Evolutionary conservation across 768 basidiomycete species (phyloP), one percentile per base, ranked within the genome.

Genomic region (Tricholoma terreum): DNA sequence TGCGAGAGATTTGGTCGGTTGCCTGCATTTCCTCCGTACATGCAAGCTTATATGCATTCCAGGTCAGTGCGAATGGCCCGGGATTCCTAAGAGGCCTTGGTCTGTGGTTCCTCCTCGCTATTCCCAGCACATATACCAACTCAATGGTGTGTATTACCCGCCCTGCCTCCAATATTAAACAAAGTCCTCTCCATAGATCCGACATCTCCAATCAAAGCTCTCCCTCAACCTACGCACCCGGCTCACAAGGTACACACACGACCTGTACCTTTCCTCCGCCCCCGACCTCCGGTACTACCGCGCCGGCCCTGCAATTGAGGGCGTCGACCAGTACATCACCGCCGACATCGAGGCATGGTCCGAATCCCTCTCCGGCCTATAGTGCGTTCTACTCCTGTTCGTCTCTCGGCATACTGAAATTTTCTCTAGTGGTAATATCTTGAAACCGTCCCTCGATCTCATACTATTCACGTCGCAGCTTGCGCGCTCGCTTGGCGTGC

Each of bases 81-180:
- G 94, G 92, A 0, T 98, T 98, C 68, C 62, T 92, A 15, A 81
- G 76, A 53, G 95, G 94, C 1, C 73, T 98, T 1, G 88, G 77
- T 0, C 76, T 92, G 54, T 98, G 96, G 96, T 97, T 95, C 66
- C 75, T 85, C 9, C 79, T 98, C 9, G 93, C 94, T 1, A 80
- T 98, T 22, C 96, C 96, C 0, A 93, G 91, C 67, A 94, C 93
- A 19, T 94, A 94, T 68, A 98, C 96, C 0, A 98, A 98, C 67
- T 87, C 92, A 1, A 94, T 98, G 92, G 92, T 91, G 31, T 8
- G 61, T 19, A 12, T 55, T 6, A 27, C 38, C 3, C 35, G 4
- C 12, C n/a, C 3, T 24, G 9, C 15, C n/a, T 30, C 15, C 4
- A 0, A 17, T 9, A 6, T 6, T 3, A 1, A n/a, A 30, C 3